Base-by-base conservation (phyloP, 139 green algal genomes). In the Tetradesmus obliquus region DNA sequence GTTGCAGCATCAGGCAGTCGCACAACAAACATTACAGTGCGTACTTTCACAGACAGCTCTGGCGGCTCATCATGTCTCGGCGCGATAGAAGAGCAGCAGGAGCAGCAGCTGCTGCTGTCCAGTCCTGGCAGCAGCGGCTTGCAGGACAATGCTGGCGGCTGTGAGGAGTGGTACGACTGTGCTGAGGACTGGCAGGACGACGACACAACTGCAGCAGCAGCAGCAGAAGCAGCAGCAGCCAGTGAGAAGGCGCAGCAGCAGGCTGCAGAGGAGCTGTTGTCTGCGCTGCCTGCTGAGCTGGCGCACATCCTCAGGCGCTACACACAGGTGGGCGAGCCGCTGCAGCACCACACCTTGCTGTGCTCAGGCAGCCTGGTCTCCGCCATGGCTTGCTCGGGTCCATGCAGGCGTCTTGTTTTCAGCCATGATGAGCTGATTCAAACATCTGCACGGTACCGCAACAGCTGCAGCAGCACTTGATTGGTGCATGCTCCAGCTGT, bases 251-350 rank as follows among this genome's bases (percentile, higher is more conserved):
- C 3, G 51, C 45, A 82, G 32, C 80, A 85, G 80, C 80, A 62
- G 80, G 13, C 51, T n/a, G 45, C 15, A 12, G 45, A 62, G 80
- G 17, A 62, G 51, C 13, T 22, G 51, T 12, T 82, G 51, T 45
- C 62, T 69, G 85, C 3, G 12, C 66, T 89, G 85, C 85, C 85
- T 55, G 15, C 85, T 62, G 53, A 89, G 3, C 66, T 89, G 6
- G 85, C 85, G 1, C 45, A 15, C 62, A 89, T 89, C 17, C 19
- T 89, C 5, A 82, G 13, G 54, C 71, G 51, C 17, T 89, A 82
- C 53, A 82, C 10, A 20, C 10, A 81, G 85, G 85, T 89, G 66
- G 66, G 66, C 66, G 12, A 7, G 15, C 17, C 17, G 66, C 15
- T n/a, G 66, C 3, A 17, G 3, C 5, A 19, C 5, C 66, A 24